A percentile compares a stretch with the other conserved stretches of the same genome.
phyloP scores from a whole-genome alignment of 2,329 filamentous ascomycete genomes.

The Alternaria novae-zelandiae region DNA sequence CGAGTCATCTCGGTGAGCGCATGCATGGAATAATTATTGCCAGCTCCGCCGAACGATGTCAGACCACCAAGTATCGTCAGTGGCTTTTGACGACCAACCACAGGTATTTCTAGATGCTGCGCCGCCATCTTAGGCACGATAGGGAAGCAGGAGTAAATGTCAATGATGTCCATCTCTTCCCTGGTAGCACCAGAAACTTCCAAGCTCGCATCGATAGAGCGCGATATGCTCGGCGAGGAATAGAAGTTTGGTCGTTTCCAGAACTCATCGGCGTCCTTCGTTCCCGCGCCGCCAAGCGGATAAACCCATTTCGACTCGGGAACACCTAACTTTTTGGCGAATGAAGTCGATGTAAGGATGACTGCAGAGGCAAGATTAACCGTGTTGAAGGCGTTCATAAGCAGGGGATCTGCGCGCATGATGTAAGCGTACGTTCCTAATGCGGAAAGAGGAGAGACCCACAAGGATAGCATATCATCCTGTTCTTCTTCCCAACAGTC shows the following conservation, averaged over 20 bases:
- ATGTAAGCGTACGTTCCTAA: not conserved
- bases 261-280: constrained; percentile 64
- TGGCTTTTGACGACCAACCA: constrained; percentile 54
- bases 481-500: constrained; percentile 62
- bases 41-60: constrained; percentile 72
- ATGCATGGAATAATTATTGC: constrained; percentile 75
- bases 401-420: constrained; percentile 62
- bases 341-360: constrained; percentile 64
- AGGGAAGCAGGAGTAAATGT: constrained; percentile 74
- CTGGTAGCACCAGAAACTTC: constrained; percentile 54
- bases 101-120: constrained; percentile 62
- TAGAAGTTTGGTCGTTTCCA: constrained; percentile 68
- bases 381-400: constrained; percentile 76
- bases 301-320: constrained; percentile 67
- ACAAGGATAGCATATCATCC: constrained; percentile 75
- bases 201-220: constrained; percentile 63
- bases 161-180: constrained; percentile 64
- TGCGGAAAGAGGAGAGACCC: constrained; percentile 28
- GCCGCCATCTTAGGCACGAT: constrained; percentile 72
- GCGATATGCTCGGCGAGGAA: constrained; percentile 64
- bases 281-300: constrained; percentile 68
- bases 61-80: constrained; percentile 69
- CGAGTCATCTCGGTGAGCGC: constrained; percentile 53
- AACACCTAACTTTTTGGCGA: constrained; percentile 62
- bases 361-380: constrained; percentile 69